These are phyloP conservation scores for Ramularia endophylla DNA, from an alignment of 2,329 filamentous ascomycete genomes.

Conservation along the genomic window DNA sequence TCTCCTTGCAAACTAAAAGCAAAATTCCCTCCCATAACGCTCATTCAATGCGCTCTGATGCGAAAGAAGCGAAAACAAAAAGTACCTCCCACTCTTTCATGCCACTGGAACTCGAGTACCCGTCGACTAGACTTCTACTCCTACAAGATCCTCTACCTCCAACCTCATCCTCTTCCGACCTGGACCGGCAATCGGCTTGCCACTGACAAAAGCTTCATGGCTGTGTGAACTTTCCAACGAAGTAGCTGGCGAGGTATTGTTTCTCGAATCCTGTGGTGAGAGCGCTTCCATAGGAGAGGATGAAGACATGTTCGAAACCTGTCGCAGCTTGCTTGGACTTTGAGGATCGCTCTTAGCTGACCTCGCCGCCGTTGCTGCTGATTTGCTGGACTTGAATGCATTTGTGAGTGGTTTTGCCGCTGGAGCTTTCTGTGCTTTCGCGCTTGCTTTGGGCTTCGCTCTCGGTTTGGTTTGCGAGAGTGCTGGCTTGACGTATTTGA, in stretches of 20 bases:
- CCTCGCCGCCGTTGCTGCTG: conserved; percentile 14
- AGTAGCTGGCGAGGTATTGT: conserved; percentile 15
- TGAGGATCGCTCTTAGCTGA: conserved; percentile 12
- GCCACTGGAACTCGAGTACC: too few species aligned
- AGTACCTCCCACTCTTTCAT: too few species aligned
- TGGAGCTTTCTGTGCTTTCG: conserved; percentile 3
- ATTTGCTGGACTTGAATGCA: conserved; percentile 22
- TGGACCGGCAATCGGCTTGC: neutral
- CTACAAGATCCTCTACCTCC: neutral
- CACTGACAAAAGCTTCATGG: neutral
- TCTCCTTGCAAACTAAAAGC: neutral
- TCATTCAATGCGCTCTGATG: too few species aligned
- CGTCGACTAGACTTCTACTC: too few species aligned
- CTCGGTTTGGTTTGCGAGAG: conserved; percentile 14
- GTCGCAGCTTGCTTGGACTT: conserved; percentile 23
- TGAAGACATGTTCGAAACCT: conserved; percentile 19
- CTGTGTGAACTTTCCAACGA: too few species aligned
- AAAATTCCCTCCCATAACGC: neutral
- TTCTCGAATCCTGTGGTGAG: conserved; percentile 19
- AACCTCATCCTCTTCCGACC: neutral
- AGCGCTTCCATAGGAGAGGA: conserved; percentile 18
- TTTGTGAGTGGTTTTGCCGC: conserved; percentile 16
- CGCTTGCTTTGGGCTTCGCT: conserved; percentile 6
- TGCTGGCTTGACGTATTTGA: conserved; percentile 22
- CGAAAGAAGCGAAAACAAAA: too few species aligned